phyloP scores from a whole-genome alignment of 352 stramenopile genomes.

The Phytophthora nicotianae region DNA sequence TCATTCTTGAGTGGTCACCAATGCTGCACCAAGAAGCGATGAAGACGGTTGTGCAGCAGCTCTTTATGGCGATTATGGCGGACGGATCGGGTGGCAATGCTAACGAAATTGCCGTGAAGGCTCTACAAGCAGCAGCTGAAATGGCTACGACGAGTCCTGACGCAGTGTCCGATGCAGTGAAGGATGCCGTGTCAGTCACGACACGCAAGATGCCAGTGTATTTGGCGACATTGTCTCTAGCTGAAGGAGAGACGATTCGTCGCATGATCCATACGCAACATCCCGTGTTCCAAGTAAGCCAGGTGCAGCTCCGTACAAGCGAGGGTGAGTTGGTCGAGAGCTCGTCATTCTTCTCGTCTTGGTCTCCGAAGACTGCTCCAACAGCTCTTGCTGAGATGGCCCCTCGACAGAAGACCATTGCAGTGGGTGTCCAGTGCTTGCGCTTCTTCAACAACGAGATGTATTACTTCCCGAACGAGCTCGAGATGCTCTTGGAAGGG shows the following conservation, averaged over 20 bases:
- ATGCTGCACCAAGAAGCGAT: constrained; percentile 74
- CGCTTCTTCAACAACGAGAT: constrained; percentile 99
- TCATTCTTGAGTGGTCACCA: constrained; percentile 90
- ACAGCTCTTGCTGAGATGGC: constrained; percentile 16
- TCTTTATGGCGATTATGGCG: constrained; percentile 64
- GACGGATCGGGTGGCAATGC: constrained; percentile 29
- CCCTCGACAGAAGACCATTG: constrained; percentile 38
- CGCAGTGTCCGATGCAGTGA: constrained; percentile 35
- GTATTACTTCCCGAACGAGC: constrained; percentile 95
- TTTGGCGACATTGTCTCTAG: constrained; percentile 95
- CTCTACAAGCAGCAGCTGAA: constrained; percentile 40
- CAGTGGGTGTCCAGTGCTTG: constrained; percentile 86
- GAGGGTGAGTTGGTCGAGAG: constrained; percentile 85
- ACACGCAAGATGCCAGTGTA: constrained; percentile 69
- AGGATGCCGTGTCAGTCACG: constrained; percentile 43
- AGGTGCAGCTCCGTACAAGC: constrained; percentile 77
- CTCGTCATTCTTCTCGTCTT: constrained; percentile 72
- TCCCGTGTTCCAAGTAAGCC: constrained; percentile 67
- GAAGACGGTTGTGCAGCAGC: constrained; percentile 64
- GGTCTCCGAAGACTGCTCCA: constrained; percentile 25
- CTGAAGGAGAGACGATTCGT: constrained; percentile 97
- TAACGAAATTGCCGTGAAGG: constrained; percentile 78
- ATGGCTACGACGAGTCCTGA: constrained; percentile 36
- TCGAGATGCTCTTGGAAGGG: constrained; percentile 91
- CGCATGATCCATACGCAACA: constrained; percentile 95